phyloP scores from a whole-genome alignment of 305 asterid species.

The Lippia alba region DNA sequence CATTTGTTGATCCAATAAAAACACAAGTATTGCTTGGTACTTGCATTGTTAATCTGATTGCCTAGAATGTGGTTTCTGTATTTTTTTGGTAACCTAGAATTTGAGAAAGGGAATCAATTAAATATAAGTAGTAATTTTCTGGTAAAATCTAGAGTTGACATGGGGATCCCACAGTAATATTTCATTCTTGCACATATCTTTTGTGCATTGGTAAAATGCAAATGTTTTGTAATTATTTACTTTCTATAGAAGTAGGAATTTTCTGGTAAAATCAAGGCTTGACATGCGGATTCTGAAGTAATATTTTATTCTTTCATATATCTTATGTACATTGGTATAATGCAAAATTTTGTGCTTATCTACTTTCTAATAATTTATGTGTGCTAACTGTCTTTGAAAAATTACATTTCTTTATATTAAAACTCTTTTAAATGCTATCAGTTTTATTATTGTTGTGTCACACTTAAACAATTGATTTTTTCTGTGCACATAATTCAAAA shows the following conservation, averaged over 20 bases:
- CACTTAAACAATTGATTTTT: neutral
- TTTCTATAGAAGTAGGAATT: neutral
- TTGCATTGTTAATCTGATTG: neutral
- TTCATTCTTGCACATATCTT: too few relatives aligned
- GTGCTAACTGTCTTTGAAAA: neutral
- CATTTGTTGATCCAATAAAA: neutral
- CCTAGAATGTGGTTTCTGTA: neutral
- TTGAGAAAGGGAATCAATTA: neutral
- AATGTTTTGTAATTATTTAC: too few relatives aligned
- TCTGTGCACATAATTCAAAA: slow-evolving; percentile 14
- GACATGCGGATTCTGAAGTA: neutral
- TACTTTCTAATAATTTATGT: neutral
- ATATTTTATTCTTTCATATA: neutral
- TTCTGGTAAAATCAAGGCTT: slow-evolving; percentile 7
- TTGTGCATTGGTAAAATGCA: too few relatives aligned
- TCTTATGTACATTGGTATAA: neutral
- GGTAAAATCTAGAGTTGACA: too few relatives aligned
- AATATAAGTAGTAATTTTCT: too few relatives aligned
- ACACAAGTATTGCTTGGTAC: neutral
- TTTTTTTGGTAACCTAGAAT: neutral
- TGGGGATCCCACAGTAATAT: too few relatives aligned
- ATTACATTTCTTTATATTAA: neutral
- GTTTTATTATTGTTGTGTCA: neutral
- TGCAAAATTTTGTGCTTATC: neutral
- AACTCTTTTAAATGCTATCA: neutral